These are phyloP conservation scores for Xylariaceae sp. DNA, from an alignment of 2,329 filamentous ascomycete genomes.

Conservation along the genomic window DNA sequence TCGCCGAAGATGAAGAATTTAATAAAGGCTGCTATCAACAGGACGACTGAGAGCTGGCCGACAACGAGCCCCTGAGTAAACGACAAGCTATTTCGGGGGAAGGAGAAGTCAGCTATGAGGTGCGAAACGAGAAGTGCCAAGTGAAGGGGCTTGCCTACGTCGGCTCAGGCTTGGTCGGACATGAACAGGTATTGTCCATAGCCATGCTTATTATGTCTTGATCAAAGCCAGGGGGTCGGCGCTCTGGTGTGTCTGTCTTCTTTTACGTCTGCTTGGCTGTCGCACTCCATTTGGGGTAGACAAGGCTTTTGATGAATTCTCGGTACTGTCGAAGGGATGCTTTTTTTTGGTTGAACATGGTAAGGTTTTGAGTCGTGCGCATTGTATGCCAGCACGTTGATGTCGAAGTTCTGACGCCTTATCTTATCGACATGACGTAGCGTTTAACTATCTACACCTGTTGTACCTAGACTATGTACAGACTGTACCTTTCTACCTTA, in stretches of 20 bases:
- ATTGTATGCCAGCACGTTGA: not conserved
- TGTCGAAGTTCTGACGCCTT: conserved; percentile 18
- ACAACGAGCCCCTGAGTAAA: conserved; percentile 93
- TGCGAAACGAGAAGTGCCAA: conserved; percentile 4
- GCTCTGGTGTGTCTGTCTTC: not conserved
- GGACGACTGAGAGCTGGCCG: conserved; percentile 85
- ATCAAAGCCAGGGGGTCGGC: conserved; percentile 4
- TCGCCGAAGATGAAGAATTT: conserved; percentile 99
- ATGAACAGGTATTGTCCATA: conserved; percentile 31
- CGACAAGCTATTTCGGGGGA: conserved; percentile 54
- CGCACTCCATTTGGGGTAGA: conserved; percentile 4
- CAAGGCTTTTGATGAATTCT: not conserved
- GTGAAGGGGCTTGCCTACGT: conserved; percentile 25
- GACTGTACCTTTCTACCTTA: not conserved
- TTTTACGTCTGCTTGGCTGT: conserved; percentile 7
- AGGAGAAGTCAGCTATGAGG: conserved; percentile 18
- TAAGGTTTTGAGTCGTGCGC: not conserved
- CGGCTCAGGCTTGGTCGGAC: conserved; percentile 32
- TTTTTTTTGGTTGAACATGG: not conserved
- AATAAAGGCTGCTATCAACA: conserved; percentile 91
- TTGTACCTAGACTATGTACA: not conserved
- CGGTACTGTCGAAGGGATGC: not conserved
- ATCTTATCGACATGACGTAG: conserved; percentile 28
- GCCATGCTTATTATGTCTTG: conserved; percentile 19
- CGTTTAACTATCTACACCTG: not conserved